Evolutionary conservation across 345 rosid species (phyloP).

Genomic region (Physaria fendleri): DNA sequence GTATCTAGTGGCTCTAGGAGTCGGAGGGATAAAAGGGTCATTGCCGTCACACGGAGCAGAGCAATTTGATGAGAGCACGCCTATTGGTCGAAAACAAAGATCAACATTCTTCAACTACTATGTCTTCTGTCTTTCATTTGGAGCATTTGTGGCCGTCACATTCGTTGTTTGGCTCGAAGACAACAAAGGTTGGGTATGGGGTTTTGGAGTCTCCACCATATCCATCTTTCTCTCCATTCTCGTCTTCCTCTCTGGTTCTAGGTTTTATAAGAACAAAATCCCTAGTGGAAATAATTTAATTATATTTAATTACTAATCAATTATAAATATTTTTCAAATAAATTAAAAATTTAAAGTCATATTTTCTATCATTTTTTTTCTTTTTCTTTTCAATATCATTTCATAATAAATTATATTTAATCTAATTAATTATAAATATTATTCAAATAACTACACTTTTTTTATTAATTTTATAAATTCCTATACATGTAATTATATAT

Average conservation of each 20-base stretch:
- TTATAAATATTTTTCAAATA: too few relatives aligned
- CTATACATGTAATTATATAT: too few relatives aligned
- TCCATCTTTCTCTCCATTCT: conserved; percentile 61
- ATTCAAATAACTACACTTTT: too few relatives aligned
- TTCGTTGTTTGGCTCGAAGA: conserved; percentile 84
- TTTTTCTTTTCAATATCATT: too few relatives aligned
- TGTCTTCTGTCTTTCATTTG: conserved; percentile 67
- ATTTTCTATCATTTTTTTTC: too few relatives aligned
- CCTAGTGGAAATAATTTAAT: too few relatives aligned
- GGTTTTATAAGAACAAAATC: conserved; percentile 47
- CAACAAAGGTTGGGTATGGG: conserved; percentile 90
- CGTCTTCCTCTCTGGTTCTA: conserved; percentile 60
- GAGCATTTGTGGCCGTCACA: conserved; percentile 82
- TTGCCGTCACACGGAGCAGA: conserved; percentile 82
- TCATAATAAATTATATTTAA: too few relatives aligned
- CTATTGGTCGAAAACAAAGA: conserved; percentile 59
- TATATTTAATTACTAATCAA: too few relatives aligned
- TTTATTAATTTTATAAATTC: too few relatives aligned
- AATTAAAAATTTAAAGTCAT: too few relatives aligned
- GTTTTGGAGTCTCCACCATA: conserved; percentile 59
- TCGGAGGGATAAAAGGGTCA: conserved; percentile 88
- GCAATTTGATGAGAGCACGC: conserved; percentile 65
- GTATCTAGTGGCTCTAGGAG: conserved; percentile 73
- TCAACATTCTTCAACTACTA: conserved; percentile 77
- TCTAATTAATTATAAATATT: too few relatives aligned